These are phyloP conservation scores for Quillaja saponaria DNA, from an alignment of 306 rosid species.

Conservation along the genomic window DNA sequence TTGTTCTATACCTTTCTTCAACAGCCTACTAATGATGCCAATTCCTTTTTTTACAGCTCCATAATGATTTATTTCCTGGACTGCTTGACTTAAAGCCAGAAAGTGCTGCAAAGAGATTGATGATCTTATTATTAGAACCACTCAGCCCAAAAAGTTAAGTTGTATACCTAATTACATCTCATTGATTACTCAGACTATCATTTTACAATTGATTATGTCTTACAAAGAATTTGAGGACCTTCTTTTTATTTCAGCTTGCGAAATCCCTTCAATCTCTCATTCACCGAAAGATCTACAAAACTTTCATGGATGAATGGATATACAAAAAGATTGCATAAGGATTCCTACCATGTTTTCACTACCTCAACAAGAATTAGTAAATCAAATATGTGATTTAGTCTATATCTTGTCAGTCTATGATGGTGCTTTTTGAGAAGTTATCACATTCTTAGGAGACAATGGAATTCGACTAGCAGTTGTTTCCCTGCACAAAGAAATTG, in stretches of 20 bases:
- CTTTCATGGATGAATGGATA: background rate
- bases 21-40: no score
- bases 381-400: background rate
- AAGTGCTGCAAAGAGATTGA: no score
- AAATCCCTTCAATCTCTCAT: background rate
- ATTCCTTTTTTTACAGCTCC: no score
- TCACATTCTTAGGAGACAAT: background rate
- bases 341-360: background rate
- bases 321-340: background rate
- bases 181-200: no score
- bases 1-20: no score
- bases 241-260: background rate
- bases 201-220: no score
- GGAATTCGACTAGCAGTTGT: background rate
- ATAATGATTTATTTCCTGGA: no score
- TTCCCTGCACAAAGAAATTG: slow-evolving; percentile 34
- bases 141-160: no score
- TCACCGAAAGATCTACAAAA: background rate
- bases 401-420: slow-evolving; percentile 12
- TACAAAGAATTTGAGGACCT: no score
- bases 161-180: no score
- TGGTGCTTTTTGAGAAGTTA: slow-evolving; percentile 2
- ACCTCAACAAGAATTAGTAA: background rate
- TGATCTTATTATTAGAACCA: no score
- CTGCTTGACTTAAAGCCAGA: no score